These are phyloP conservation scores for Sporothrix brunneoviolacea DNA, from an alignment of 2,329 filamentous ascomycete species.

Conservation along the genomic window DNA sequence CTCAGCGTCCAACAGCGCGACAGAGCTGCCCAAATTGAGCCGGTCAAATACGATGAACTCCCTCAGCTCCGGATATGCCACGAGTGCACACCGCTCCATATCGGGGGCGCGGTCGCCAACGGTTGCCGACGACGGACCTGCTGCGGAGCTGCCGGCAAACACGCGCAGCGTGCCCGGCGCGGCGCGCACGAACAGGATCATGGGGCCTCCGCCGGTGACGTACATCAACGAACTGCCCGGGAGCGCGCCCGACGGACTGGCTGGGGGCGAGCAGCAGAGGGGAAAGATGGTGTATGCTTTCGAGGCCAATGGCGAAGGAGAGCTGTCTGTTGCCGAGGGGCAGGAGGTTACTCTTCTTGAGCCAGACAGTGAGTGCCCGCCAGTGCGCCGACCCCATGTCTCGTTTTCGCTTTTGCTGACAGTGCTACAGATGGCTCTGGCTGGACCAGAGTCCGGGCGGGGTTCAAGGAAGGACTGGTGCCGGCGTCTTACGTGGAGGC, in stretches of 20 bases:
- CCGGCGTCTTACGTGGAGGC: constrained; percentile 80
- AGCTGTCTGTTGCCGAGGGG: constrained; percentile 73
- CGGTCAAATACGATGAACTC: constrained; percentile 87
- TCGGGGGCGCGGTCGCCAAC: constrained; percentile 52
- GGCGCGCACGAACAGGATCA: constrained; percentile 58
- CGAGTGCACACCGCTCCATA: constrained; percentile 69
- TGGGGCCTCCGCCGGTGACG: constrained; percentile 78
- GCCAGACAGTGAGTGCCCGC: constrained; percentile 81
- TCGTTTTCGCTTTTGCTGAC: not conserved
- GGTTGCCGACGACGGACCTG: constrained; percentile 36
- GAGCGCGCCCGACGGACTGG: constrained; percentile 38
- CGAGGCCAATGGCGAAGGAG: constrained; percentile 71
- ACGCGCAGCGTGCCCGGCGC: constrained; percentile 28
- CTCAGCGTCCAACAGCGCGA: constrained; percentile 34
- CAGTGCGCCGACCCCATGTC: no score
- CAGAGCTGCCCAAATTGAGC: constrained; percentile 62
- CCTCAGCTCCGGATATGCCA: constrained; percentile 78
- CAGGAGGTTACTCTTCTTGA: constrained; percentile 72
- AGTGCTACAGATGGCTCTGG: constrained; percentile 67
- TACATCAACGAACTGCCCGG: constrained; percentile 67
- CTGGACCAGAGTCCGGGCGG: constrained; percentile 78
- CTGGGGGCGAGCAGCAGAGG: constrained; percentile 45
- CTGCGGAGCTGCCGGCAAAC: constrained; percentile 26
- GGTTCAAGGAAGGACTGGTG: constrained; percentile 74
- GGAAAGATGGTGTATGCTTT: constrained; percentile 90